Base-by-base conservation (phyloP, 306 rosid species). In the Pterocarpus santalinus region DNA sequence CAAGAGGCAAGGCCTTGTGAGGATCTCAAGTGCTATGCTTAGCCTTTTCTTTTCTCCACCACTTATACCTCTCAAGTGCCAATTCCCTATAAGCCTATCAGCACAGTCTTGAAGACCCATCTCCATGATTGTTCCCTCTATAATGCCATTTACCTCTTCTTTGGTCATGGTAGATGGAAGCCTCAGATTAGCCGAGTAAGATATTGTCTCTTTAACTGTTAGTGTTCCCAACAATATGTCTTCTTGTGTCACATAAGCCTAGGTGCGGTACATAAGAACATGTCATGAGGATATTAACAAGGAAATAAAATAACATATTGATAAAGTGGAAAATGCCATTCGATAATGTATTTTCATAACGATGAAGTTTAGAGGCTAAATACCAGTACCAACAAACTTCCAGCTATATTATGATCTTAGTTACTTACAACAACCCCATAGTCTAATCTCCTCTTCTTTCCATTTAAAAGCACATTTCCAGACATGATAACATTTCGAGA, bases 201-300 rank as follows among this genome's bases (percentile, higher is more conserved):
- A 74, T 82, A 95, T 80, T 77, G 96, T 91, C 80, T 95, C 99
- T 87, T 91, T 90, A 2, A 93, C 98, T 33, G 97, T 85, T 34
- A 95, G 86, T 68, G 98, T 95, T 81, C 97, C 99, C 86, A 95
- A 68, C 68, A 95, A 63, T 82, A 70, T 81, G 83, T 95, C 95
- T 81, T 91, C 98, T 87, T 95, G 98, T 41, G 98, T 93, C 86
- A 95, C 97, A 75, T 93, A 95, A 17, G 97, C 98, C 99, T 95
- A 68, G 13, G 36, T 56, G 36, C 79, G 69, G 13, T 10, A 30
- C 41, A 73, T 7, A 51, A 53, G 0, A 52, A 75, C 6, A 78
- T 41, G 53, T 22, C 30, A 32, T 35, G 11, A 68, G 17, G 39
- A 12, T 2, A 58, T 28, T 49, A 30, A 11, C 22, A 68, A 39